Base-by-base conservation (phyloP, 768 basidiomycete genomes). In the Hericium alpestre region DNA sequence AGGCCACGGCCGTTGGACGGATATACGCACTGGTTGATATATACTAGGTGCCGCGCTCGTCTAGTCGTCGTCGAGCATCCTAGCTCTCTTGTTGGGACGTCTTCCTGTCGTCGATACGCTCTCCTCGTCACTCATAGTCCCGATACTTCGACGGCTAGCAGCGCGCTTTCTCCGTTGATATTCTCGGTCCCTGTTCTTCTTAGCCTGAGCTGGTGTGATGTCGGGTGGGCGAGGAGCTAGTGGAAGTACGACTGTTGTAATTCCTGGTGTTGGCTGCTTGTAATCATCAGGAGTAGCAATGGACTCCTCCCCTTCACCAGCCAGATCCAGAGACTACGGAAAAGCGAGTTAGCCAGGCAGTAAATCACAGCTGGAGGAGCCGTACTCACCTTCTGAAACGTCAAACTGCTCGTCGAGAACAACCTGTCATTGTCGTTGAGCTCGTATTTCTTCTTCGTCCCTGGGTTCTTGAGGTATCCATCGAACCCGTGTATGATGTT, bases 401-500 rank as follows among this genome's bases (percentile, higher is more conserved):
- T 90, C 32, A 80, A 65, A 62, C 89, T 91, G 70, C 89, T 91
- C 58, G 77, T 85, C 2, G 90, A 90, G 70, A 93, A 93, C 59
- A 91, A 73, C 50, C 90, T 78, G 65, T 93, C 90, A 12, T 78
- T 72, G 56, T 92, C 90, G 59, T 78, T 80, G 57, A 90, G 79
- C 61, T 92, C 89, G 61, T 84, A 81, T 65, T 83, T 84, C 66
- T 85, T 78, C 63, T 88, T 74, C 7, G 78, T 81, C 9, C 78
- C 79, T 58, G 84, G 86, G 63, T 84, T 84, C 70, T 92, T 93
- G 57, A 92, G 79, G 66, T 91, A 93, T 43, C 84, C 83, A 55
- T 92, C 90, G 61, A 92, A 92, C 4, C 90, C 90, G 63, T 86
- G 86, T 39, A 93, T 86, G 54, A 93, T 91, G 63, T 93, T 92